A percentile compares a stretch with the other conserved stretches of the same genome.
Evolutionary conservation across 2,329 filamentous ascomycete genomes (phyloP).

Genomic region (Lecanicillium sp.): DNA sequence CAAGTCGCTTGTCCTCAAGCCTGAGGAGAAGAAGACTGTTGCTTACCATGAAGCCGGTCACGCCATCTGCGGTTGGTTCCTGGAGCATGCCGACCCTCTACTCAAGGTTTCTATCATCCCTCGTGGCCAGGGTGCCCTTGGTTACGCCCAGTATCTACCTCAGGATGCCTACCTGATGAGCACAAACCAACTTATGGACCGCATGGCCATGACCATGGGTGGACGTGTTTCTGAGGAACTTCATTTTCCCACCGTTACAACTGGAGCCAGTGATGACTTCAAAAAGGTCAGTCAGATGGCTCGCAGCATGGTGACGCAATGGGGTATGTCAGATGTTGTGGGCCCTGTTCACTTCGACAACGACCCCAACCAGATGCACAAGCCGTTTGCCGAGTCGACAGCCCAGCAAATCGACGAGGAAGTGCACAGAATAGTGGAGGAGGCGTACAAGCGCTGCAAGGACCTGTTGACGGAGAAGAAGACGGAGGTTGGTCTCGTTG

Average conservation of each 20-base stretch:
- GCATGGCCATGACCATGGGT: conserved; percentile 98
- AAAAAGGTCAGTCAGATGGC: conserved; percentile 97
- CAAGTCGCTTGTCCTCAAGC: conserved; percentile 89
- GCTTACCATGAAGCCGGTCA: conserved; percentile 98
- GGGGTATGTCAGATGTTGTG: conserved; percentile 94
- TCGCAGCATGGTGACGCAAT: conserved; percentile 97
- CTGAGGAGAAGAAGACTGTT: conserved; percentile 90
- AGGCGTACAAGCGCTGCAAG: conserved; percentile 87
- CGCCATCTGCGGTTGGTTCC: conserved; percentile 97
- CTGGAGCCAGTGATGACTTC: conserved; percentile 93
- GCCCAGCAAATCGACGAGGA: conserved; percentile 88
- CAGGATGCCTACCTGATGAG: conserved; percentile 94
- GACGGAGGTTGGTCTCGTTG: conserved; percentile 78
- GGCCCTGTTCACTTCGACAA: conserved; percentile 89
- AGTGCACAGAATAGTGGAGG: conserved; percentile 84
- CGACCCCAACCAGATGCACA: conserved; percentile 74
- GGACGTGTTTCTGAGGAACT: conserved; percentile 93
- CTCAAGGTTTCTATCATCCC: conserved; percentile 99
- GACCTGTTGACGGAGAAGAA: conserved; percentile 80
- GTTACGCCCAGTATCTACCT: conserved; percentile 96
- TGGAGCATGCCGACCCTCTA: conserved; percentile 91
- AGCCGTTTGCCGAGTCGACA: conserved; percentile 93
- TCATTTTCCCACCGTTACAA: conserved; percentile 94
- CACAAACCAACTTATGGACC: conserved; percentile 92
- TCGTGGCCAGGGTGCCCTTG: conserved; percentile 84